Conservation (phyloP, 331 rosid species). For the Acacia concinna region DNA sequence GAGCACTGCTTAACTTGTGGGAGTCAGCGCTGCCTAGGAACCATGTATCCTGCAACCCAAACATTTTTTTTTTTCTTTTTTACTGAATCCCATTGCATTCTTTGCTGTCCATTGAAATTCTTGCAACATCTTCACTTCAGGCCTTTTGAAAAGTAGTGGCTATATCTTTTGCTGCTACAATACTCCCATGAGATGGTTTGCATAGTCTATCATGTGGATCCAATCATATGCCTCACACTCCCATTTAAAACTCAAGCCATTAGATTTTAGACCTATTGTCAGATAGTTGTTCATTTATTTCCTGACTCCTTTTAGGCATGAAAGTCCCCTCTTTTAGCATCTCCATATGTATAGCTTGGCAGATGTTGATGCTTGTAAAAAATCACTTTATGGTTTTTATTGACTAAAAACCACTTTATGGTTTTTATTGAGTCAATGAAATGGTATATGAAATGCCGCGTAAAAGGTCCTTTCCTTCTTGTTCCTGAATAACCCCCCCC, state of each 20-base stretch:
- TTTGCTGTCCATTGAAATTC: neutral
- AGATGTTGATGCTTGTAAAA: neutral
- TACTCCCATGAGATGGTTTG: neutral
- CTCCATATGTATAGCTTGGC: neutral
- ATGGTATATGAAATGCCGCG: neutral
- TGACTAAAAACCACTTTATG: neutral
- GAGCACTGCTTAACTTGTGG: neutral
- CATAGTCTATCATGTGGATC: neutral
- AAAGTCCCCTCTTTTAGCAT: neutral
- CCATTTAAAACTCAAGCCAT: neutral
- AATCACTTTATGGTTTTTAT: neutral
- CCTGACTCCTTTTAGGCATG: neutral
- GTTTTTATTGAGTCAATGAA: neutral
- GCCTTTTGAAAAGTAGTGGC: neutral
- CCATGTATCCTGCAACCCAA: neutral
- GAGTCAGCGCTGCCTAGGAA: neutral
- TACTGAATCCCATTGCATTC: neutral
- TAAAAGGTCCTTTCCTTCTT: neutral
- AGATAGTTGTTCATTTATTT: neutral
- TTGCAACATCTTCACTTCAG: neutral
- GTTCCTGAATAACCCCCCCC: too few relatives aligned
- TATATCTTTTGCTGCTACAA: neutral
- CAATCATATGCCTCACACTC: neutral
- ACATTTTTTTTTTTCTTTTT: too few relatives aligned
- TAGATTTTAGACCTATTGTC: neutral